phyloP scores from a whole-genome alignment of 441 rosid species.

The Codiaeum variegatum region DNA sequence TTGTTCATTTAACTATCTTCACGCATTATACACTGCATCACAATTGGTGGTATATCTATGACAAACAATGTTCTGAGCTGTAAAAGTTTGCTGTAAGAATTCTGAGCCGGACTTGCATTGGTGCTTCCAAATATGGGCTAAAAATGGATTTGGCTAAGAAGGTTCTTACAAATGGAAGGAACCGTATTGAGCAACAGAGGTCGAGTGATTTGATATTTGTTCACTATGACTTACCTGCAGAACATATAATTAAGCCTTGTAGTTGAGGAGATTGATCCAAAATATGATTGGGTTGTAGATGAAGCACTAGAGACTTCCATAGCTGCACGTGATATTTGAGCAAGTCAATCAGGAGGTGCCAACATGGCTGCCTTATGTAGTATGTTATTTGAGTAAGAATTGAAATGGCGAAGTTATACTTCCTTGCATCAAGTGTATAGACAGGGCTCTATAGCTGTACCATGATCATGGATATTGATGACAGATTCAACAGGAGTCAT shows the following conservation, averaged over 20 bases:
- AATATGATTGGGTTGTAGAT: conserved; percentile 26
- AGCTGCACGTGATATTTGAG: too few species aligned
- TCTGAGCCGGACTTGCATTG: conserved; percentile 55
- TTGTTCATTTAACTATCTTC: too few species aligned
- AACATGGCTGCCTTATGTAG: too few species aligned
- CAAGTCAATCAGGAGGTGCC: too few species aligned
- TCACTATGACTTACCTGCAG: conserved; percentile 45
- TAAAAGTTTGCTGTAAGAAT: conserved; percentile 46
- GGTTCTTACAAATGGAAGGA: conserved; percentile 28
- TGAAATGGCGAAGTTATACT: too few species aligned
- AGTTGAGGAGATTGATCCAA: conserved; percentile 24
- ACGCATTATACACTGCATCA: too few species aligned
- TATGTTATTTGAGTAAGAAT: too few species aligned
- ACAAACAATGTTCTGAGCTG: conserved; percentile 40
- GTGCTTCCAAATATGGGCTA: conserved; percentile 48
- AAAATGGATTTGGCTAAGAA: conserved; percentile 48
- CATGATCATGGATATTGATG: conserved; percentile 36
- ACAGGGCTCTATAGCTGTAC: conserved; percentile 25
- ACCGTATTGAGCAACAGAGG: conserved; percentile 23
- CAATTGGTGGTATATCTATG: conserved; percentile 56
- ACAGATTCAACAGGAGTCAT: conserved; percentile 30
- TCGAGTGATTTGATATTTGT: conserved; percentile 33
- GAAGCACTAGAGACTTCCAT: conserved; percentile 7
- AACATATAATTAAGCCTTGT: conserved; percentile 16
- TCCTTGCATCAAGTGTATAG: too few species aligned